Percentiles rank a stretch among this genome's conserved stretches.
Evolutionary conservation across 148 eudicot species (phyloP).

Genomic region (Fagopyrum homotropicum): DNA sequence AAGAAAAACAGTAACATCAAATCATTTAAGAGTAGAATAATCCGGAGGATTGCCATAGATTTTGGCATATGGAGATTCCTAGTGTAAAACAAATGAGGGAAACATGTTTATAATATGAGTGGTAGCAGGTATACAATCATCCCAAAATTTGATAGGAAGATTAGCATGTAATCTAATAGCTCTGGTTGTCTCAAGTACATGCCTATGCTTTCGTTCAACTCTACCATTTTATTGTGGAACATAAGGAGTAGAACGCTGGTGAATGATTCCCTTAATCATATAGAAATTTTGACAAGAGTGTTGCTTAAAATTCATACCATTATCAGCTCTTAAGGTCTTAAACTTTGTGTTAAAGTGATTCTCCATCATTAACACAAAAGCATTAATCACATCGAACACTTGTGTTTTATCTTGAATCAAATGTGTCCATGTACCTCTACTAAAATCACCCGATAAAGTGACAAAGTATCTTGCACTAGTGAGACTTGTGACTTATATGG

Average conservation of each 20-base stretch:
- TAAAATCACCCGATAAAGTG: neutral
- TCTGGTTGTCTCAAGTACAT: neutral
- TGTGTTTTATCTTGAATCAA: neutral
- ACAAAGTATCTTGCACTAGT: neutral
- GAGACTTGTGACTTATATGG: neutral
- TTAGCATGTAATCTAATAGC: neutral
- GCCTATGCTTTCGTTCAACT: neutral
- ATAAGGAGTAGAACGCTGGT: neutral
- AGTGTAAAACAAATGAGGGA: neutral
- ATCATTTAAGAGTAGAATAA: neutral
- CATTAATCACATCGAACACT: accelerated
- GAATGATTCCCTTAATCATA: neutral
- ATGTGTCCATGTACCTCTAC: neutral
- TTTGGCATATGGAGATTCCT: neutral
- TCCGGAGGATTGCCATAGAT: neutral
- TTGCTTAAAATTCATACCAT: neutral
- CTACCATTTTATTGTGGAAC: slow-evolving; percentile 2
- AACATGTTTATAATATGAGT: neutral
- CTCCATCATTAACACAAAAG: neutral
- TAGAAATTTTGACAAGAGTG: accelerated
- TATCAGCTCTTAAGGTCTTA: neutral
- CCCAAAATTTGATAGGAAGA: neutral
- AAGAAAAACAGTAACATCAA: neutral
- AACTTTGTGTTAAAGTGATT: neutral
- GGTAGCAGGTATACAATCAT: neutral